Conservation (phyloP, 1,139 yeast species). For the Eremothecium sinecaudum region DNA sequence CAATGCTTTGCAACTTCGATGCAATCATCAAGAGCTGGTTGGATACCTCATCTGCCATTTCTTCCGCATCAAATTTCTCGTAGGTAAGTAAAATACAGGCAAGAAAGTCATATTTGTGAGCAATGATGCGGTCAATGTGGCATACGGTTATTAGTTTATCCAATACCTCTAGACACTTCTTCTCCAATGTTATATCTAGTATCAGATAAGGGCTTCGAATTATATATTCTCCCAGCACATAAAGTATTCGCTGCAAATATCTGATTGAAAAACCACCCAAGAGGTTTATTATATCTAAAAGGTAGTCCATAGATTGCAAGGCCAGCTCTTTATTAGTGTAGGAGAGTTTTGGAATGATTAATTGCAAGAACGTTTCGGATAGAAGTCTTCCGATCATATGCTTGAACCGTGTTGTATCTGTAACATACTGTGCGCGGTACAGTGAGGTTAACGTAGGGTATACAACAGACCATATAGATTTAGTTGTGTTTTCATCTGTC, state of each 20-base stretch:
- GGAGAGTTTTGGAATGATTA: conserved; percentile 22
- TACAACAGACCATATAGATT: conserved; percentile 16
- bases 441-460: conserved; percentile 21
- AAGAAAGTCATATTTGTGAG: conserved; percentile 23
- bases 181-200: conserved; percentile 12
- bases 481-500: conserved; percentile 14
- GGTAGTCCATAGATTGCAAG: conserved; percentile 10
- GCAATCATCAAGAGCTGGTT: not conserved
- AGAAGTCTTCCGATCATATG: conserved; percentile 14
- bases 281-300: conserved; percentile 8
- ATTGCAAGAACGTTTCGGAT: conserved; percentile 21
- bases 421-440: conserved; percentile 14
- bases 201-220: conserved; percentile 26
- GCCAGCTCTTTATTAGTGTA: conserved; percentile 19
- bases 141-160: conserved; percentile 9
- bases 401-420: conserved; percentile 8
- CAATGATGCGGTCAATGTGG: conserved; percentile 17
- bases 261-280: conserved; percentile 12
- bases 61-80: conserved; percentile 24
- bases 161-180: conserved; percentile 12
- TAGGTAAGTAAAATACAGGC: conserved; percentile 17
- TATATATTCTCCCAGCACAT: conserved; percentile 23
- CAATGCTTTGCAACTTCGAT: conserved; percentile 6
- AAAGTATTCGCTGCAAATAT: conserved; percentile 23
- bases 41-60: conserved; percentile 7